Base-by-base conservation (phyloP, 1,284 basidiomycete genomes). In the Cystobasidium pallidum region DNA sequence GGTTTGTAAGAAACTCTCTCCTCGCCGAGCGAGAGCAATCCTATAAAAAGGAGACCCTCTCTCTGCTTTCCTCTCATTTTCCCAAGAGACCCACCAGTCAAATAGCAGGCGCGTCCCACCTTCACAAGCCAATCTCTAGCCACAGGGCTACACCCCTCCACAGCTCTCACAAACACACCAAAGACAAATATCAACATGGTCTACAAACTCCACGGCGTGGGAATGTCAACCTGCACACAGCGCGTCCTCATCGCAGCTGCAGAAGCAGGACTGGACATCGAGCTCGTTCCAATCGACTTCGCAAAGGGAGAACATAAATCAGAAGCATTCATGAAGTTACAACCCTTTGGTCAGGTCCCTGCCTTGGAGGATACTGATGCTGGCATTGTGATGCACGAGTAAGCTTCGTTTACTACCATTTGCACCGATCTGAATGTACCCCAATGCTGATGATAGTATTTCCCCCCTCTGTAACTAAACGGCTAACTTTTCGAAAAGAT, bases 181-280 rank as follows among this genome's bases (percentile, higher is more conserved):
- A 43, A 39, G 11, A n/a, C 43, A 3, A 45, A 8, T 15, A 24
- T 26, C 36, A 61, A 61, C 39, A 65, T 67, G 66, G 41, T 58
- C 51, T 58, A 57, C 54, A 55, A 67, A 47, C 36, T 67, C 13
- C 55, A 61, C 49, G 67, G 61, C 70, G 75, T 41, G 32, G 64
- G 52, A 49, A 76, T 55, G 36, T 85, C 85, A 6, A 83, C 85
- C 43, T 84, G 83, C 81, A 83, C 83, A 59, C 83, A 82, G 10
- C 82, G 83, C 39, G 86, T 85, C 26, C 83, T 81, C 0, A 65
- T 81, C 28, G 77, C 86, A 19, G 80, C 84, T 74, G 81, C 83
- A 68, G 87, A 88, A 78, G 85, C 86, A 78, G 76, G 82, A 1
- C 80, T 88, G 21, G 82, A 84, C 0, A 86, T 84, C 77, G 83